A percentile compares a stretch with the other conserved stretches of the same genome.
Evolutionary conservation across 441 rosid species (phyloP).

Genomic region (Melastoma candidum): DNA sequence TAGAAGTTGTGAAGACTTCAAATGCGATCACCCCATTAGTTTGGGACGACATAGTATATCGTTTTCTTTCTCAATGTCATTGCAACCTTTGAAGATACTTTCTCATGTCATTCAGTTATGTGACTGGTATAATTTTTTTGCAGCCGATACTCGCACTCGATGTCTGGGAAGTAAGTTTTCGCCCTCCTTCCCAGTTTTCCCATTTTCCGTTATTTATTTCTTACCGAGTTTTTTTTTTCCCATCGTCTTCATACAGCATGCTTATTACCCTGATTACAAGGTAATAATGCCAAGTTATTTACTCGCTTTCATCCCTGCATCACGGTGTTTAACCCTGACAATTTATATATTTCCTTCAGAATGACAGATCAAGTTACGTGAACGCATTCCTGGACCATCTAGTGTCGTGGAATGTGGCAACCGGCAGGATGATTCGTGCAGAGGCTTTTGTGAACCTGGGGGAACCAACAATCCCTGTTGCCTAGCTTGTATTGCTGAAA

Average conservation of each 20-base stretch:
- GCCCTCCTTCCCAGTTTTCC: neutral
- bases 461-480: constrained; percentile 73
- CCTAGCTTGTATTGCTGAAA: constrained; percentile 20
- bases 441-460: constrained; percentile 81
- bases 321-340: too few relatives aligned
- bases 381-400: constrained; percentile 63
- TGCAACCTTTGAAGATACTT: neutral
- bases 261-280: constrained; percentile 69
- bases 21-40: constrained; percentile 66
- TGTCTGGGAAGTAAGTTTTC: constrained; percentile 76
- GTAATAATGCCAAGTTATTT: too few relatives aligned
- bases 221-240: neutral
- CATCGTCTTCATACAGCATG: constrained; percentile 45
- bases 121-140: constrained; percentile 11
- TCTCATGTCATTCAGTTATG: neutral
- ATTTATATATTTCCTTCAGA: too few relatives aligned
- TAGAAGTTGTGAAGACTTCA: constrained; percentile 58
- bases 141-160: constrained; percentile 88
- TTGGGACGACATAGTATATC: constrained; percentile 79
- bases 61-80: neutral
- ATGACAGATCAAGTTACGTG: constrained; percentile 22
- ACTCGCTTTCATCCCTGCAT: too few relatives aligned
- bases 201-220: neutral
- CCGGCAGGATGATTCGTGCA: constrained; percentile 65
- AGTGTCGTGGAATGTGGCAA: constrained; percentile 76